Evolutionary conservation across 371 early-diverging fungal species (phyloP).

Genomic region (Mucor indicus): DNA sequence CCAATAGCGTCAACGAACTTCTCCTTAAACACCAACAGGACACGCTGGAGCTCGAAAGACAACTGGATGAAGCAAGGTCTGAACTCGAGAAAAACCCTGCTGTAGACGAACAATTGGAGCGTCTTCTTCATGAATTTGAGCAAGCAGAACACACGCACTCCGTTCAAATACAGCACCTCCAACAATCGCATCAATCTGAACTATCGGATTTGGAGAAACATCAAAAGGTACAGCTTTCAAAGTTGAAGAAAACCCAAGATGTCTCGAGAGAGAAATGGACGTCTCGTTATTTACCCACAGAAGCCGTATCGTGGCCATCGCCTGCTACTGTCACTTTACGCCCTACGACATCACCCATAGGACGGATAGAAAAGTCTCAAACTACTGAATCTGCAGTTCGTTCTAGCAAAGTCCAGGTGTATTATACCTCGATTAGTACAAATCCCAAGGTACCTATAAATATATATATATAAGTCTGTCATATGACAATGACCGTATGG

Average conservation of each 20-base stretch:
- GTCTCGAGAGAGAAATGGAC: constrained; percentile 25
- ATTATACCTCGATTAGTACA: constrained; percentile 40
- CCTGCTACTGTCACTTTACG: constrained; percentile 12
- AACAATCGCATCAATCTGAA: constrained; percentile 39
- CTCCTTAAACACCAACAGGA: constrained; percentile 38
- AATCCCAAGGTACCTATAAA: constrained; percentile 31
- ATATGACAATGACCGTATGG: too few relatives aligned
- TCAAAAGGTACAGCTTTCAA: constrained; percentile 32
- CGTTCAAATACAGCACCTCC: constrained; percentile 33
- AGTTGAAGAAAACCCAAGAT: constrained; percentile 25
- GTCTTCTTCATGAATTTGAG: constrained; percentile 75
- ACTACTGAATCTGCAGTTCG: constrained; percentile 36
- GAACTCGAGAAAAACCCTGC: constrained; percentile 27
- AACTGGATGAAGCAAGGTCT: constrained; percentile 27
- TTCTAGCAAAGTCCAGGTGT: constrained; percentile 42
- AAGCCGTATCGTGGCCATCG: constrained; percentile 44
- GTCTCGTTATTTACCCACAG: constrained; percentile 33
- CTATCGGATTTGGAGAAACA: constrained; percentile 28
- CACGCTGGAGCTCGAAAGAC: constrained; percentile 22
- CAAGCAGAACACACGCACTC: constrained; percentile 39
- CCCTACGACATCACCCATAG: constrained; percentile 17
- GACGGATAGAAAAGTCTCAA: constrained; percentile 24
- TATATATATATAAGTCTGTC: not conserved
- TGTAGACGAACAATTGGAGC: constrained; percentile 75
- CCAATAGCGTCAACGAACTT: constrained; percentile 20